phyloP scores from a whole-genome alignment of 2,329 filamentous ascomycete species.

The Paraphoma chrysanthemicola region DNA sequence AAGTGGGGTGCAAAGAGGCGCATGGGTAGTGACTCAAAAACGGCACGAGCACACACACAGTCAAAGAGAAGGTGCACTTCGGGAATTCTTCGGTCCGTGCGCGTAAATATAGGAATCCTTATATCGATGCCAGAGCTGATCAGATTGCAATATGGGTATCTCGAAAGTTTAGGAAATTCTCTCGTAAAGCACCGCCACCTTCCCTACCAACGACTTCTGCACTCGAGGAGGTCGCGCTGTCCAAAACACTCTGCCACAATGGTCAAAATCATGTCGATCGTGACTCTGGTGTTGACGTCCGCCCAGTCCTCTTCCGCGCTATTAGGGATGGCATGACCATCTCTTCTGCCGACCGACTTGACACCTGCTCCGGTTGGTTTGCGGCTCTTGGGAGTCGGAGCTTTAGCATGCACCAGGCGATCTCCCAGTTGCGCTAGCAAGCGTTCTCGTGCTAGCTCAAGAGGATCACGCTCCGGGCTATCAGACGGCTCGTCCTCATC shows the following conservation, averaged over 20 bases:
- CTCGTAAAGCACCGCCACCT: neutral
- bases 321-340: too few relatives aligned
- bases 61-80: conserved; percentile 15
- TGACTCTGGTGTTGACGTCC: conserved; percentile 63
- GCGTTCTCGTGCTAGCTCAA: conserved; percentile 59
- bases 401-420: conserved; percentile 29
- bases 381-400: conserved; percentile 4
- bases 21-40: conserved; percentile 40
- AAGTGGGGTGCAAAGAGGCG: conserved; percentile 39
- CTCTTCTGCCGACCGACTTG: too few relatives aligned
- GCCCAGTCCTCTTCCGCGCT: conserved; percentile 37
- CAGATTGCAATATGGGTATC: conserved; percentile 2
- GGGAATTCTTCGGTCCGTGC: conserved; percentile 19
- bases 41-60: conserved; percentile 25
- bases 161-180: neutral
- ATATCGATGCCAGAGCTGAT: neutral
- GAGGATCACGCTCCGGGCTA: conserved; percentile 33
- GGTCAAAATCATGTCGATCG: conserved; percentile 90
- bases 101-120: neutral
- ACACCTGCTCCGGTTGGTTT: too few relatives aligned
- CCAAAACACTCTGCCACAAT: conserved; percentile 89
- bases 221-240: conserved; percentile 83
- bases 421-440: conserved; percentile 53
- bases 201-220: conserved; percentile 59
- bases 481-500: conserved; percentile 18